phyloP scores from a whole-genome alignment of 371 early-diverging fungal genomes.

The Homolaphlyctis polyrhiza region DNA sequence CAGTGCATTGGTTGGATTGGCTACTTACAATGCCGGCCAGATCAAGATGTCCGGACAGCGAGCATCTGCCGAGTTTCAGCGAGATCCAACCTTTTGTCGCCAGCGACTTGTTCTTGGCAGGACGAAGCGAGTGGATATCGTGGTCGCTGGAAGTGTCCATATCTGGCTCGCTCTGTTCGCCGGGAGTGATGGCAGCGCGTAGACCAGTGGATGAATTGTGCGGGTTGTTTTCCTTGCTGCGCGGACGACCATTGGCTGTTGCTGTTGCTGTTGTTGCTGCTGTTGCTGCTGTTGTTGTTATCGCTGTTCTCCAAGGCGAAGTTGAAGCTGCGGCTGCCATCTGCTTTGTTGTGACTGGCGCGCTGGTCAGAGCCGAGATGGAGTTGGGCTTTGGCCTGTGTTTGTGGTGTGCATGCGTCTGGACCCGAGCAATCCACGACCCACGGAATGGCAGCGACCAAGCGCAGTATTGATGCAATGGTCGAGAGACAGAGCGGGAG shows the following conservation, averaged over 20 bases:
- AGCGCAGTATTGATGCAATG: no score
- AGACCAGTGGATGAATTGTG: not conserved
- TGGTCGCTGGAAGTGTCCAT: not conserved
- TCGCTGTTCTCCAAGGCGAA: not conserved
- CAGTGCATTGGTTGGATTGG: no score
- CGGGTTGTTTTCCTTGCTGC: not conserved
- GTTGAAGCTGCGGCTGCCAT: not conserved
- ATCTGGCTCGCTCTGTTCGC: not conserved
- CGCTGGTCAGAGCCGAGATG: slow-evolving; percentile 50
- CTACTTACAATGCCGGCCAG: no score
- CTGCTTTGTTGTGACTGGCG: slow-evolving; percentile 32
- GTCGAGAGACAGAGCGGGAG: no score
- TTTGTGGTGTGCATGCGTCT: no score
- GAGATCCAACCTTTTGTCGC: not conserved
- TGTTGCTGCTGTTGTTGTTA: not conserved
- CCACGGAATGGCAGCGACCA: no score
- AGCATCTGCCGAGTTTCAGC: not conserved
- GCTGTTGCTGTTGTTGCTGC: not conserved
- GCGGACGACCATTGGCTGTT: not conserved
- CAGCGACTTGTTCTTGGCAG: not conserved
- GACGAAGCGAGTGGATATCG: not conserved
- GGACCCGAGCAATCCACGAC: no score
- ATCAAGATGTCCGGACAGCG: not conserved
- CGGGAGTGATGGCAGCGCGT: not conserved
- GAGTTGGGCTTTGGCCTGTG: slow-evolving; percentile 48